phyloP scores from a whole-genome alignment of 2,329 filamentous ascomycete species.

The Sporothrix inflata region DNA sequence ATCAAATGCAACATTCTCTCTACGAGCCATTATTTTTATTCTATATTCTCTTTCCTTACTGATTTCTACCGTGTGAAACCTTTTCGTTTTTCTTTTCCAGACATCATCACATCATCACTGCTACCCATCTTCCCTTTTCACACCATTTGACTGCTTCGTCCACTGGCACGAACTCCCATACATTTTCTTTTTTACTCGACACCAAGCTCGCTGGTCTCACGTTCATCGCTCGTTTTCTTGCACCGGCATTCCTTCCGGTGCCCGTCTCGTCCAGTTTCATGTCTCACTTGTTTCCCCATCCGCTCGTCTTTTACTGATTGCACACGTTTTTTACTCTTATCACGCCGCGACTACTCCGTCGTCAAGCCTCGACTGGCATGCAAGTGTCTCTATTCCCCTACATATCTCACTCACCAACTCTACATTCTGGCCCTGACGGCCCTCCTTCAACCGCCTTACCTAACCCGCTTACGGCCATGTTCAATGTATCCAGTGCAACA shows the following conservation, averaged over 20 bases:
- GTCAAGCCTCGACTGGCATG: neutral
- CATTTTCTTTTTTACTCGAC: neutral
- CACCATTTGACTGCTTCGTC: too few species aligned
- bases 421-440: neutral
- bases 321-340: neutral
- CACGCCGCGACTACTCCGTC: neutral
- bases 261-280: slow-evolving; percentile 1
- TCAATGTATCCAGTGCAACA: neutral
- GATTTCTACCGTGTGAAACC: neutral
- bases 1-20: neutral
- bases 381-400: slow-evolving; percentile 8
- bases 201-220: neutral
- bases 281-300: neutral
- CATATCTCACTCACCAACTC: slow-evolving; percentile 1
- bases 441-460: neutral
- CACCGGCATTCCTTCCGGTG: slow-evolving; percentile 12
- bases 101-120: slow-evolving; percentile 5
- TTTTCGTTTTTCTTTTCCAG: neutral
- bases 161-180: too few species aligned
- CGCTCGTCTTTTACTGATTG: slow-evolving; percentile 17
- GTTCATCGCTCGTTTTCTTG: neutral
- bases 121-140: too few species aligned
- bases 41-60: neutral
- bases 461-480: slow-evolving; percentile 4
- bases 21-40: too few species aligned